A percentile compares a stretch with the other conserved stretches of the same genome.
These are phyloP conservation scores for Quercus lobata DNA, from an alignment of 331 rosid genomes.

Conservation along the genomic window DNA sequence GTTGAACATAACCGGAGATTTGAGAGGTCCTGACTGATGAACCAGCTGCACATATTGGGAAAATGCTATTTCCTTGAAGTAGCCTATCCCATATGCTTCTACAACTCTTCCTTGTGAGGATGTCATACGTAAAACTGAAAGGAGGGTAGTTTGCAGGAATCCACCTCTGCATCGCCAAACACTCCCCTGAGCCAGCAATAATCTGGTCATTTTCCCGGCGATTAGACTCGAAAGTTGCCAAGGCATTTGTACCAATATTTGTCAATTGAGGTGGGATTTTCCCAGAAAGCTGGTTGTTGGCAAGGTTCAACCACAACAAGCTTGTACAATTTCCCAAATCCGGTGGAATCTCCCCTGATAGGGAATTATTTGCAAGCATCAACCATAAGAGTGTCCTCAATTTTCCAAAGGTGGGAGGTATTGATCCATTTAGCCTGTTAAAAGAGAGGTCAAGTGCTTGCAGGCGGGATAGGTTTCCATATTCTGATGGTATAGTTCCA, in stretches of 20 bases:
- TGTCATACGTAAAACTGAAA: constrained; percentile 65
- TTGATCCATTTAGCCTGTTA: constrained; percentile 68
- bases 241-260: constrained; percentile 56
- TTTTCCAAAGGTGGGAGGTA: constrained; percentile 74
- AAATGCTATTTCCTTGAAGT: constrained; percentile 74
- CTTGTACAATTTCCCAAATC: constrained; percentile 80
- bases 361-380: constrained; percentile 81
- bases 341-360: constrained; percentile 60
- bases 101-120: constrained; percentile 83
- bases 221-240: constrained; percentile 52
- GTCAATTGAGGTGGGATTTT: constrained; percentile 59
- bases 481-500: constrained; percentile 60
- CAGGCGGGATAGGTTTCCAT: constrained; percentile 46
- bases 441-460: constrained; percentile 88
- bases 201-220: constrained; percentile 17
- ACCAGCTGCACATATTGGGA: constrained; percentile 50
- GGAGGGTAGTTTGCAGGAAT: constrained; percentile 97
- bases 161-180: constrained; percentile 88
- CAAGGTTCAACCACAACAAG: constrained; percentile 91
- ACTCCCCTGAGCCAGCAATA: constrained; percentile 75
- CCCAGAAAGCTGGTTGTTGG: constrained; percentile 69
- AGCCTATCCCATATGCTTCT: constrained; percentile 70
- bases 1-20: constrained; percentile 83
- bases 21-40: constrained; percentile 31
- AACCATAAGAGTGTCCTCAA: constrained; percentile 79